These are phyloP conservation scores for Plectosphaerella sp. DNA, from an alignment of 2,329 filamentous ascomycete species.

Conservation along the genomic window DNA sequence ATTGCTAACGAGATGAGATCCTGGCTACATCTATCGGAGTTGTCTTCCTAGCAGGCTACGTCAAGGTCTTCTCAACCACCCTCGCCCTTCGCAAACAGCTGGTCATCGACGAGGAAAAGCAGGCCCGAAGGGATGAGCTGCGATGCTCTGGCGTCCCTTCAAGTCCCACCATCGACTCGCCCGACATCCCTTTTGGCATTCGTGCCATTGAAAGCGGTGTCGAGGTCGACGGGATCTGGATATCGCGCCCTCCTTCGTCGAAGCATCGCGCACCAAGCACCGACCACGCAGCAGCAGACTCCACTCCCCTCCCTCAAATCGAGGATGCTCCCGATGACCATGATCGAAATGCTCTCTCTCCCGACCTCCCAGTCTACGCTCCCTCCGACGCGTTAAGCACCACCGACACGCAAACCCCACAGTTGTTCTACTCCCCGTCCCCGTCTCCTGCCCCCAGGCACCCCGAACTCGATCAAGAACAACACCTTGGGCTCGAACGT, in stretches of 20 bases:
- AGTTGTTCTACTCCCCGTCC: no score
- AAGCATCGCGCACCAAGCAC: no score
- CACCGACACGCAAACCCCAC: no score
- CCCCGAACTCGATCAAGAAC: no score
- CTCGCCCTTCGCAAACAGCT: conserved; percentile 53
- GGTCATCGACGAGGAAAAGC: conserved; percentile 62
- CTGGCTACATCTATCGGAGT: conserved; percentile 66
- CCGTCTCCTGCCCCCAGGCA: no score
- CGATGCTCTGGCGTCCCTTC: conserved; percentile 47
- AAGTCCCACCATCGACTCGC: conserved; percentile 12
- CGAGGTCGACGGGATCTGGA: conserved; percentile 82
- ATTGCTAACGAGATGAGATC: conserved; percentile 44
- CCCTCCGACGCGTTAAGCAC: no score
- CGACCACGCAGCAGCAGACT: no score
- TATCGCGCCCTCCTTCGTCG: conserved; percentile 41
- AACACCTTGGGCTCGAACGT: no score
- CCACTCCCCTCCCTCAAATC: no score
- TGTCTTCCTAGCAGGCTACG: conserved; percentile 64
- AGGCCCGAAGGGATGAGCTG: conserved; percentile 47
- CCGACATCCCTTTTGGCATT: conserved; percentile 72
- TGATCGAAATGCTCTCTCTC: no score
- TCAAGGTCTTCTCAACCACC: conserved; percentile 63
- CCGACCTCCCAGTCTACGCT: no score
- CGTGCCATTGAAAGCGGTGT: conserved; percentile 80
- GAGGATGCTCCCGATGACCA: no score